A percentile compares a stretch with the other conserved stretches of the same genome.
Conservation (phyloP, 208 protist genomes). For the Leishmania tarentolae region DNA sequence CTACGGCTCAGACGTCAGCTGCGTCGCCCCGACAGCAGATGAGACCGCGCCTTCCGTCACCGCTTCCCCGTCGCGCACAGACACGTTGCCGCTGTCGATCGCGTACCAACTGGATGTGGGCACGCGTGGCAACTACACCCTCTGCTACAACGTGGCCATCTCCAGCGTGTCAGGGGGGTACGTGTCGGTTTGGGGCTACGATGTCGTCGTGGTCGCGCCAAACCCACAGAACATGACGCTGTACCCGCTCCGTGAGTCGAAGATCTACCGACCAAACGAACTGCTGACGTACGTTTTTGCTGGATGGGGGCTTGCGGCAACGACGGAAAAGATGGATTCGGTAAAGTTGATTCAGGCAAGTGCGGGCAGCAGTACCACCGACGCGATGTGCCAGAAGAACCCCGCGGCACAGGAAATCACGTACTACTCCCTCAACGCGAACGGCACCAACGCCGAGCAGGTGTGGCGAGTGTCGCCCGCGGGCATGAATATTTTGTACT, state of each 20-base stretch:
- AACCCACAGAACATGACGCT: slow-evolving; percentile 64
- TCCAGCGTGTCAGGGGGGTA: slow-evolving; percentile 31
- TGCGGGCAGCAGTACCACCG: slow-evolving; percentile 11
- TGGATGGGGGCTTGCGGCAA: slow-evolving; percentile 72
- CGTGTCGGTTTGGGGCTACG: slow-evolving; percentile 80
- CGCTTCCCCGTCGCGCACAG: slow-evolving; percentile 56
- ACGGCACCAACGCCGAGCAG: slow-evolving; percentile 75
- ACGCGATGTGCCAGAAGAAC: slow-evolving; percentile 36
- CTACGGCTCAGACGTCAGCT: slow-evolving; percentile 57
- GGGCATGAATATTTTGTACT: slow-evolving; percentile 38
- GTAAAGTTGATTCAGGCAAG: slow-evolving; percentile 67
- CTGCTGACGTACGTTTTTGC: slow-evolving; percentile 71
- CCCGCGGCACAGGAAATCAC: slow-evolving; percentile 10
- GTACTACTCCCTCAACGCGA: slow-evolving; percentile 63
- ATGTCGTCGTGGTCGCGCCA: slow-evolving; percentile 39
- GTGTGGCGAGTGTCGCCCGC: slow-evolving; percentile 31
- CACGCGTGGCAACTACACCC: slow-evolving; percentile 75
- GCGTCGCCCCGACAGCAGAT: slow-evolving; percentile 33
- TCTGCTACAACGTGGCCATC: slow-evolving; percentile 61
- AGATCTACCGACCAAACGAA: slow-evolving; percentile 35
- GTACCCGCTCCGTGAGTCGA: slow-evolving; percentile 20
- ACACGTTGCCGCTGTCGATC: slow-evolving; percentile 59
- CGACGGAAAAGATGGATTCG: slow-evolving; percentile 31
- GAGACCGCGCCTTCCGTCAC: slow-evolving; percentile 43
- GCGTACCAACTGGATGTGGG: slow-evolving; percentile 68